phyloP scores from a whole-genome alignment of 176 grass and related monocot species.

The bread wheat (Triticum aestivum) region DNA sequence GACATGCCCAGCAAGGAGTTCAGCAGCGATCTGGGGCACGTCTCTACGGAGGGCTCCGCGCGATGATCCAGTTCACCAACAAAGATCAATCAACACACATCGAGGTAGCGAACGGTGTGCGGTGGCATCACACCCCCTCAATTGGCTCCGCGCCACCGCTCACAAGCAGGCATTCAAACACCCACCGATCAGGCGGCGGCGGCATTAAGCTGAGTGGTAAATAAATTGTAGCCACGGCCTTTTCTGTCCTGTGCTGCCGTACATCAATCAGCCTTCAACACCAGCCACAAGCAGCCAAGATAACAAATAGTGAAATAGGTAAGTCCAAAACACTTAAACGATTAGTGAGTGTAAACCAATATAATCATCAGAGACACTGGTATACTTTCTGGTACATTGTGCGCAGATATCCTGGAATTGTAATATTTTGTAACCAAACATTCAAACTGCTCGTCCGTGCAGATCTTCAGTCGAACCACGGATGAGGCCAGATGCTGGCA shows the following conservation, averaged over 20 bases:
- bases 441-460: neutral
- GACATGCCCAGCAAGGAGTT: neutral
- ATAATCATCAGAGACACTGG: neutral
- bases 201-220: neutral
- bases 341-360: neutral
- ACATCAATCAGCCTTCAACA: neutral
- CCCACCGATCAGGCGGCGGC: neutral
- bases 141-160: neutral
- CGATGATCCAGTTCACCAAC: too few species aligned
- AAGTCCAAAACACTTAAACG: neutral
- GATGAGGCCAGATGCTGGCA: too few species aligned
- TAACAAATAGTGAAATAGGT: neutral
- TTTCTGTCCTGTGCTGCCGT: neutral
- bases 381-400: neutral
- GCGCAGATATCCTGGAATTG: neutral
- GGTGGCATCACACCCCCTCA: neutral
- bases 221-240: neutral
- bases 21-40: neutral
- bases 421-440: conserved; percentile 8
- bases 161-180: conserved; percentile 2
- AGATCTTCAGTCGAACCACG: too few species aligned
- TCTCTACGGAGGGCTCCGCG: too few species aligned
- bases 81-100: too few species aligned
- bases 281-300: neutral
- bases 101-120: neutral